Conservation (phyloP, 1,139 yeast species). For the Debaryomyces nepalensis region DNA sequence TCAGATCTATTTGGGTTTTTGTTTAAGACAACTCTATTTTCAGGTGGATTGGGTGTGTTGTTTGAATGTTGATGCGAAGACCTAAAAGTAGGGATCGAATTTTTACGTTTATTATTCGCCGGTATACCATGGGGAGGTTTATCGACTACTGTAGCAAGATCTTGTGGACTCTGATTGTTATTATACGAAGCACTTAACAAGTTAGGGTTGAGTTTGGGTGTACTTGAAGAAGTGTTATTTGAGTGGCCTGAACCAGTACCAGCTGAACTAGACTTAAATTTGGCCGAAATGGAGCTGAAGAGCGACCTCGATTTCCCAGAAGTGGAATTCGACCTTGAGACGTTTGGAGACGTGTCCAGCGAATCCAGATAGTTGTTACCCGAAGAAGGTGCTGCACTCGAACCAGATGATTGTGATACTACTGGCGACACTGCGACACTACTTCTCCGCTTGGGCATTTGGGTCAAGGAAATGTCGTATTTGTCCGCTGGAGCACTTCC, state of each 20-base stretch:
- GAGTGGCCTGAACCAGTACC: slow-evolving; percentile 13
- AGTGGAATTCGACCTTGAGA: slow-evolving; percentile 30
- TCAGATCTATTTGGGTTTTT: slow-evolving; percentile 46
- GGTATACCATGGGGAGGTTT: slow-evolving; percentile 28
- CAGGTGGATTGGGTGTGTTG: slow-evolving; percentile 4
- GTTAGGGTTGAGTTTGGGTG: slow-evolving; percentile 23
- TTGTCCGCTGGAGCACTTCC: slow-evolving; percentile 20
- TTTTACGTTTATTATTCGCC: slow-evolving; percentile 16
- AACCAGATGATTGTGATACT: slow-evolving; percentile 16
- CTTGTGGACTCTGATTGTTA: slow-evolving; percentile 19
- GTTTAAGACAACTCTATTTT: slow-evolving; percentile 46
- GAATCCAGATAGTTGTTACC: slow-evolving; percentile 51
- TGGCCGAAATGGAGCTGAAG: slow-evolving; percentile 59
- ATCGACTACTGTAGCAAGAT: slow-evolving; percentile 27
- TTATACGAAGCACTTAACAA: slow-evolving; percentile 23
- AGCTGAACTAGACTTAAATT: slow-evolving; percentile 42
- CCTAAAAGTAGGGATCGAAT: slow-evolving; percentile 15
- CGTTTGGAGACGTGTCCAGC: slow-evolving; percentile 19
- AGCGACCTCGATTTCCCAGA: slow-evolving; percentile 43
- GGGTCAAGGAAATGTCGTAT: slow-evolving; percentile 1
- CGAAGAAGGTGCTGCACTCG: slow-evolving; percentile 62
- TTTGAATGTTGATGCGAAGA: slow-evolving; percentile 4
- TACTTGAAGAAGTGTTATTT: slow-evolving; percentile 16
- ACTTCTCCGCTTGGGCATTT: slow-evolving; percentile 16
- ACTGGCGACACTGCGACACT: slow-evolving; percentile 7